Percentiles rank a stretch among this genome's conserved stretches.
These are phyloP conservation scores for Acanthamoeba royreba DNA, from an alignment of 208 protist species.

Conservation along the genomic window DNA sequence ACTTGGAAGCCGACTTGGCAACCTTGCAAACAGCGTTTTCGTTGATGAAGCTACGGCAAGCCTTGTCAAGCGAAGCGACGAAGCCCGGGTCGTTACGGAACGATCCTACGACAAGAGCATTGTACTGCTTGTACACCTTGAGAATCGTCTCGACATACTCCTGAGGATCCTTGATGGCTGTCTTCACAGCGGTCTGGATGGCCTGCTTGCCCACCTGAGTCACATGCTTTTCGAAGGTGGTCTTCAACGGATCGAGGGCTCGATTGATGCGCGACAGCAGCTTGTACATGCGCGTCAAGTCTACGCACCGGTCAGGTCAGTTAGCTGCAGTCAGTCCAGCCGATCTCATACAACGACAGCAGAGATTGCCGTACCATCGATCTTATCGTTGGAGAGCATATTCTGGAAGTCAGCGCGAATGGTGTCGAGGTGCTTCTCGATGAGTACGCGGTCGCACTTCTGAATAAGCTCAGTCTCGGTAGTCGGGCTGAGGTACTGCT, in stretches of 20 bases:
- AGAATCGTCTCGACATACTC: constrained; percentile 74
- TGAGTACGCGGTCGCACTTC: constrained; percentile 70
- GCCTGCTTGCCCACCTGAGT: constrained; percentile 50
- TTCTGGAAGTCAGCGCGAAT: constrained; percentile 66
- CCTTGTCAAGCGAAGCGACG: constrained; percentile 72
- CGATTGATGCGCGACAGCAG: constrained; percentile 62
- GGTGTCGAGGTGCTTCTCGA: constrained; percentile 64
- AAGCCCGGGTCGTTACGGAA: constrained; percentile 73
- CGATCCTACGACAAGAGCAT: constrained; percentile 57
- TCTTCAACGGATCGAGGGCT: constrained; percentile 59
- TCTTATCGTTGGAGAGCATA: constrained; percentile 64
- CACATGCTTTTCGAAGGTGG: constrained; percentile 69
- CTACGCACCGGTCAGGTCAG: neutral
- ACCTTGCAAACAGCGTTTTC: constrained; percentile 73
- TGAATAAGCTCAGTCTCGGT: constrained; percentile 68
- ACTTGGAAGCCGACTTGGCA: constrained; percentile 67
- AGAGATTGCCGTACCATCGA: constrained; percentile 45
- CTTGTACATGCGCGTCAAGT: constrained; percentile 72
- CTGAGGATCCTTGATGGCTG: constrained; percentile 53
- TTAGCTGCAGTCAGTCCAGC: too few relatives aligned
- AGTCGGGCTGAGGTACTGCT: constrained; percentile 69
- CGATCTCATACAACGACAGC: too few relatives aligned
- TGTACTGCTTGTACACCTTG: constrained; percentile 73
- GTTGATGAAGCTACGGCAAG: constrained; percentile 81
- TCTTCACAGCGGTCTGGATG: constrained; percentile 56